Conservation (phyloP, 768 basidiomycete genomes). For the Agrocybe praecox region DNA sequence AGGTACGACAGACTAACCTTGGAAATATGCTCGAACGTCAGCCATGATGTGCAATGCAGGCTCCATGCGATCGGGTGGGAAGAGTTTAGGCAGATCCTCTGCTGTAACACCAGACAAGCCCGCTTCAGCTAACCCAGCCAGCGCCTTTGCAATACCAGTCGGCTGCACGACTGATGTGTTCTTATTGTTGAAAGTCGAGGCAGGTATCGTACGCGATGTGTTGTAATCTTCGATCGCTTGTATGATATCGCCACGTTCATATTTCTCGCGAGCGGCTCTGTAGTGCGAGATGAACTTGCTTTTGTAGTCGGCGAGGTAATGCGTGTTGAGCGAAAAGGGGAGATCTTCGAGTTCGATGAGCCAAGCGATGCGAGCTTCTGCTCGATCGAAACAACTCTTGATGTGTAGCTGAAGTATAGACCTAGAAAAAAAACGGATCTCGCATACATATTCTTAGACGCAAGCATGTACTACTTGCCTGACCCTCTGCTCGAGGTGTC, state of each 20-base stretch:
- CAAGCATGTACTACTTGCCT: slow-evolving; percentile 19
- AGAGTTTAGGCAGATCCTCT: slow-evolving; percentile 49
- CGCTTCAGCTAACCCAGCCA: slow-evolving; percentile 38
- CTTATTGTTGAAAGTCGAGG: slow-evolving; percentile 10
- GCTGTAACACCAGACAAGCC: slow-evolving; percentile 41
- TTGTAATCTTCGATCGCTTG: slow-evolving; percentile 22
- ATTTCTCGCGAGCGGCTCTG: slow-evolving; percentile 40
- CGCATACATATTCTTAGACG: neutral
- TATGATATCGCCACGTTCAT: slow-evolving; percentile 26
- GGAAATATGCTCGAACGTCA: slow-evolving; percentile 72
- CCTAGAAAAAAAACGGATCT: slow-evolving; percentile 4
- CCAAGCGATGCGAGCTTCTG: slow-evolving; percentile 48
- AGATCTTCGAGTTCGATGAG: slow-evolving; percentile 49
- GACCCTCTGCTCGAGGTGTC: slow-evolving; percentile 52
- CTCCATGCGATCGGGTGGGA: slow-evolving; percentile 54
- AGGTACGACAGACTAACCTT: slow-evolving; percentile 49
- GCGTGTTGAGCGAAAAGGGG: slow-evolving; percentile 55
- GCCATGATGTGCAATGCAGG: slow-evolving; percentile 69
- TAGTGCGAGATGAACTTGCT: slow-evolving; percentile 48
- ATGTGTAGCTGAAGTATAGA: slow-evolving; percentile 50
- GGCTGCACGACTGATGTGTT: neutral
- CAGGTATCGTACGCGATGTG: neutral
- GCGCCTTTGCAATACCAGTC: slow-evolving; percentile 34
- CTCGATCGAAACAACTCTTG: slow-evolving; percentile 38
- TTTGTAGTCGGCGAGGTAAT: slow-evolving; percentile 52